A percentile compares a stretch with the other conserved stretches of the same genome.
Conservation (phyloP, 2,329 filamentous ascomycete species). For the Trichoderma pleuroti region DNA sequence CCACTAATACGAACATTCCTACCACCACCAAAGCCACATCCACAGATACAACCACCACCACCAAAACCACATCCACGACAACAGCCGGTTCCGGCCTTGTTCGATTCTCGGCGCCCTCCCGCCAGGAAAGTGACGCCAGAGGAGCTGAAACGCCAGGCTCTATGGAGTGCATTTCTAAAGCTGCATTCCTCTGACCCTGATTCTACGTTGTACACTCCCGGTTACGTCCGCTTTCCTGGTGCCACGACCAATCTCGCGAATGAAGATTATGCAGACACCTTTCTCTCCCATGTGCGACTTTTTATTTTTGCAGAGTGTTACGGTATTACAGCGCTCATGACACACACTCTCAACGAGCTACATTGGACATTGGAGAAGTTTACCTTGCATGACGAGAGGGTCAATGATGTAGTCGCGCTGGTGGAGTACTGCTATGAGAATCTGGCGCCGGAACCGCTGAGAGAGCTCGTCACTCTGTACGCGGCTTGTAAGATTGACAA, state of each 20-base stretch:
- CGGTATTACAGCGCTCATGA: slow-evolving; percentile 11
- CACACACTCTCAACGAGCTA: slow-evolving; percentile 13
- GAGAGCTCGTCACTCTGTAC: slow-evolving; percentile 14
- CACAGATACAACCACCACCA: too few species aligned
- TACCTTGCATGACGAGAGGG: not conserved
- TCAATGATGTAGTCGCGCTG: slow-evolving; percentile 12
- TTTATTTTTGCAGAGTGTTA: slow-evolving; percentile 22
- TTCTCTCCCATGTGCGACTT: slow-evolving; percentile 18
- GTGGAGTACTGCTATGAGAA: slow-evolving; percentile 17
- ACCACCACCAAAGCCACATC: too few species aligned
- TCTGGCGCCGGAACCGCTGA: slow-evolving; percentile 6
- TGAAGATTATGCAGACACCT: not conserved
- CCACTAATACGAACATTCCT: too few species aligned
- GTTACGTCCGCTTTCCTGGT: not conserved
- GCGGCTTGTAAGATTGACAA: slow-evolving; percentile 17
- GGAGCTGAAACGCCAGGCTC: not conserved
- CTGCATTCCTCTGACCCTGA: not conserved
- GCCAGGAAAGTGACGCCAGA: not conserved
- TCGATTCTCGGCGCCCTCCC: not conserved
- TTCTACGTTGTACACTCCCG: not conserved
- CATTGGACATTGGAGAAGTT: slow-evolving; percentile 3
- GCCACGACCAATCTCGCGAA: not conserved
- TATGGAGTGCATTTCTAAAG: not conserved
- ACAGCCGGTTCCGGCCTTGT: not conserved
- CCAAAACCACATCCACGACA: too few species aligned